A percentile compares a stretch with the other conserved stretches of the same genome.
Conservation (phyloP, 2,329 filamentous ascomycete genomes). For the Spiromastix sp. region DNA sequence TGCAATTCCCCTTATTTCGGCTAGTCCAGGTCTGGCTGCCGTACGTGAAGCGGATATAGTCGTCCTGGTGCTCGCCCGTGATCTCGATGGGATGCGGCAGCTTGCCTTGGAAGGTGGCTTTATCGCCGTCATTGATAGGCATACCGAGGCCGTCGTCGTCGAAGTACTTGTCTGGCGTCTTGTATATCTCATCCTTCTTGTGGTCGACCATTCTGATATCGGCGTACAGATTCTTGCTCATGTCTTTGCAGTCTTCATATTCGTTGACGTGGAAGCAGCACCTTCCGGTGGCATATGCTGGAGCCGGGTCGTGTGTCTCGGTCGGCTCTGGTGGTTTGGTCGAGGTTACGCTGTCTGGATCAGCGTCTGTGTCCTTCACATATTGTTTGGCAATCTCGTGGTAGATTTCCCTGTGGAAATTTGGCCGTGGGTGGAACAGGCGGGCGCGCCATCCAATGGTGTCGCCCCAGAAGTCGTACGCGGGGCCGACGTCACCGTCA, state of each 20-base stretch:
- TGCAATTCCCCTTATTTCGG: not conserved
- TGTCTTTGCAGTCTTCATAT: not conserved
- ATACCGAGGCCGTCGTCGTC: no score
- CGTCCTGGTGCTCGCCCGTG: not conserved
- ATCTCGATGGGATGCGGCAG: not conserved
- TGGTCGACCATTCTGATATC: not conserved
- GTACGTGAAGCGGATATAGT: not conserved
- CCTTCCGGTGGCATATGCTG: not conserved
- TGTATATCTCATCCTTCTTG: not conserved
- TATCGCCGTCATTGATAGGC: not conserved
- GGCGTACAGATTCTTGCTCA: not conserved
- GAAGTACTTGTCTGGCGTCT: no score
- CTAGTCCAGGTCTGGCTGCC: not conserved
- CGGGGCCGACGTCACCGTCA: not conserved
- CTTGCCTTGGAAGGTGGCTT: not conserved
- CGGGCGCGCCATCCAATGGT: not conserved
- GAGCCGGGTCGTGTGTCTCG: not conserved
- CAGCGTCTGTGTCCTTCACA: no score
- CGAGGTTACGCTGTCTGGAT: no score
- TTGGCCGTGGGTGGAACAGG: not conserved
- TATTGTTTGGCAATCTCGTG: no score
- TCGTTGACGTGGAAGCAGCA: not conserved
- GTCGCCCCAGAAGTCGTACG: not conserved
- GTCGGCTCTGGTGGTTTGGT: not conserved
- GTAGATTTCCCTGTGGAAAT: not conserved